A percentile compares a stretch with the other conserved stretches of the same genome.
Evolutionary conservation across 805 yeast species (phyloP).

Genomic region (Dipodascus albidus): DNA sequence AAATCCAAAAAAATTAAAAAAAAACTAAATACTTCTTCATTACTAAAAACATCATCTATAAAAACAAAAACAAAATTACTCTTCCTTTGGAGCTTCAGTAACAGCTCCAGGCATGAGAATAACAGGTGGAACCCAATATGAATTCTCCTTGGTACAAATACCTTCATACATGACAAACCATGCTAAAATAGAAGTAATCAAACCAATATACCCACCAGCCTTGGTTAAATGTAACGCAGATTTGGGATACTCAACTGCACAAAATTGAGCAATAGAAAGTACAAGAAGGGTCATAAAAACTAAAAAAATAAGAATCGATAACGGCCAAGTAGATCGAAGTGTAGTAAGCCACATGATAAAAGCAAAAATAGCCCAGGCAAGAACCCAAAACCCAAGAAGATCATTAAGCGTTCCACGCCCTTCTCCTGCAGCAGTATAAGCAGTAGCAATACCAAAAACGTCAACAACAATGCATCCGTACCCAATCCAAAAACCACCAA

Average conservation of each 20-base stretch:
- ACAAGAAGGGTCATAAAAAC: constrained; percentile 41
- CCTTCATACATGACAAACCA: constrained; percentile 69
- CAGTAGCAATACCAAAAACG: constrained; percentile 37
- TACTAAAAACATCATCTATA: not conserved
- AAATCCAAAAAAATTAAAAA: no score
- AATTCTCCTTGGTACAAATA: constrained; percentile 48
- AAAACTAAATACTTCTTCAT: not conserved
- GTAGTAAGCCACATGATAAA: constrained; percentile 41
- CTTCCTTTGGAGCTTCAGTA: not conserved
- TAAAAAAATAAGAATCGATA: constrained; percentile 43
- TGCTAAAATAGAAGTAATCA: constrained; percentile 47
- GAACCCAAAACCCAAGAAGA: constrained; percentile 46
- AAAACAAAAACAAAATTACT: not conserved
- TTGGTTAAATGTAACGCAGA: constrained; percentile 20
- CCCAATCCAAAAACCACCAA: constrained; percentile 55
- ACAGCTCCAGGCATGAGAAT: not conserved
- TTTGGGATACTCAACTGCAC: constrained; percentile 24
- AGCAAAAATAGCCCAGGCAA: constrained; percentile 56
- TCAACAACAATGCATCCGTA: constrained; percentile 45
- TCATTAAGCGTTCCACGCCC: constrained; percentile 27
- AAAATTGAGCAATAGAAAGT: constrained; percentile 40
- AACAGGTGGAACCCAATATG: not conserved
- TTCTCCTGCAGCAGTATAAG: constrained; percentile 24
- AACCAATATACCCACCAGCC: constrained; percentile 57
- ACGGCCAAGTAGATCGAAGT: constrained; percentile 51